Percentiles rank a stretch among this genome's conserved stretches.
Evolutionary conservation across 164 flowering plant genomes (phyloP).

Genomic region (Chloranthus sessilifolius): DNA sequence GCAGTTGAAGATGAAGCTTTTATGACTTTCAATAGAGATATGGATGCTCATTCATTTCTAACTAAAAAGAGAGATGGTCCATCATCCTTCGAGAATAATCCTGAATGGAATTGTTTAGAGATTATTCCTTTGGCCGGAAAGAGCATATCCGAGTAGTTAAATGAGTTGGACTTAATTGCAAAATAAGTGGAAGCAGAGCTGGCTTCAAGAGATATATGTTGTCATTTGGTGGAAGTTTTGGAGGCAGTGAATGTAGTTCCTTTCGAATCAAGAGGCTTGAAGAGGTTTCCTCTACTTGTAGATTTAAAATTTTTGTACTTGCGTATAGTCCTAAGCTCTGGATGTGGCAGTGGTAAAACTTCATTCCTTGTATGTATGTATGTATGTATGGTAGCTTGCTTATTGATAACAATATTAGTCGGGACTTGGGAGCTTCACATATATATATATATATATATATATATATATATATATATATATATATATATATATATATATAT

Average conservation of each 20-base stretch:
- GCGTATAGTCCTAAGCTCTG: constrained; percentile 47
- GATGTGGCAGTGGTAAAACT: constrained; percentile 58
- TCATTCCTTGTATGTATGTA: no score
- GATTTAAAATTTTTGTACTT: constrained; percentile 52
- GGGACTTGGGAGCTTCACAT: no score
- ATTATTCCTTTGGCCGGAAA: constrained; percentile 47
- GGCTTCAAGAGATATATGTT: constrained; percentile 54
- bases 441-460: no score
- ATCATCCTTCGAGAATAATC: constrained; percentile 12
- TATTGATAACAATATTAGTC: not conserved
- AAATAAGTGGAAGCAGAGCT: constrained; percentile 60
- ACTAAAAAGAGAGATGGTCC: constrained; percentile 32
- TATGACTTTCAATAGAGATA: constrained; percentile 39
- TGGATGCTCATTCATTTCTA: constrained; percentile 35
- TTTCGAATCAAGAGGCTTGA: constrained; percentile 46
- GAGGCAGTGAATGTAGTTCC: constrained; percentile 62
- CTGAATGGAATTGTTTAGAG: constrained; percentile 38
- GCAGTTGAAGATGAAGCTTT: constrained; percentile 71
- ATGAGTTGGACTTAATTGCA: constrained; percentile 47
- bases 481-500: no score
- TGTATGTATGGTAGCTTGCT: no score
- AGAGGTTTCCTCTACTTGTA: constrained; percentile 39
- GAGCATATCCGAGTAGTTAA: constrained; percentile 39
- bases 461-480: no score
- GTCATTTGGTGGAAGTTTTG: constrained; percentile 51